Conservation (phyloP, 2,329 filamentous ascomycete species). For the Penicillium hordei region DNA sequence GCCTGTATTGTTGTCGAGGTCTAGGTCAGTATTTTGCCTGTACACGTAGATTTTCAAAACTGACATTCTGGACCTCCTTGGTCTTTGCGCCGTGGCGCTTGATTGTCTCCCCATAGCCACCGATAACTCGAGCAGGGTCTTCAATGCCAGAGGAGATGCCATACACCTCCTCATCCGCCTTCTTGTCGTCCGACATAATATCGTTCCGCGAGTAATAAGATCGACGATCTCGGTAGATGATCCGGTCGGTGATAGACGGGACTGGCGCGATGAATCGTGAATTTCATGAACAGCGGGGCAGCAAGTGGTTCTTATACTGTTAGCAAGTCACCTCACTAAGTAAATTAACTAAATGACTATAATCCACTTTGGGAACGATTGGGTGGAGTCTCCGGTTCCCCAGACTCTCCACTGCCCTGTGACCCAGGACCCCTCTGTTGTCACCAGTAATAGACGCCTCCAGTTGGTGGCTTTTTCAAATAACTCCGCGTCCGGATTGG, state of each 20-base stretch:
- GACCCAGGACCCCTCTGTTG: constrained; percentile 15
- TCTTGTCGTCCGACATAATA: constrained; percentile 24
- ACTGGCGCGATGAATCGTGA: constrained; percentile 9
- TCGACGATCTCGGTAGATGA: neutral
- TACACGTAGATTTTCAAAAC: neutral
- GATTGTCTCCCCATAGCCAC: constrained; percentile 25
- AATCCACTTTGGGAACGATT: constrained; percentile 8
- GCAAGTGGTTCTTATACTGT: constrained; percentile 22
- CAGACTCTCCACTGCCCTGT: constrained; percentile 18
- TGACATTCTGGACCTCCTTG: constrained; percentile 47
- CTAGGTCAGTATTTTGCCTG: neutral
- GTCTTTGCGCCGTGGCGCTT: constrained; percentile 37
- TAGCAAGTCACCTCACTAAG: neutral
- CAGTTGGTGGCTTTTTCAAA: constrained; percentile 19
- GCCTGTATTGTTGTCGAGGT: constrained; percentile 36
- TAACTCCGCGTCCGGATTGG: constrained; percentile 25
- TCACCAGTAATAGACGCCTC: constrained; percentile 11
- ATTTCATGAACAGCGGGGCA: constrained; percentile 8
- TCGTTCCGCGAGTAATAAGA: neutral
- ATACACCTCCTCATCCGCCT: constrained; percentile 19
- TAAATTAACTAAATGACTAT: constrained; percentile 1
- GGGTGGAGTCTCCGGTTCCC: constrained; percentile 15
- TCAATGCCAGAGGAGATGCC: constrained; percentile 21
- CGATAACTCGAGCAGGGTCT: constrained; percentile 15
- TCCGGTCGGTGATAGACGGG: constrained; percentile 1